These are phyloP conservation scores for Aspergillus luchuensis DNA, from an alignment of 2,329 filamentous ascomycete species.

Conservation along the genomic window DNA sequence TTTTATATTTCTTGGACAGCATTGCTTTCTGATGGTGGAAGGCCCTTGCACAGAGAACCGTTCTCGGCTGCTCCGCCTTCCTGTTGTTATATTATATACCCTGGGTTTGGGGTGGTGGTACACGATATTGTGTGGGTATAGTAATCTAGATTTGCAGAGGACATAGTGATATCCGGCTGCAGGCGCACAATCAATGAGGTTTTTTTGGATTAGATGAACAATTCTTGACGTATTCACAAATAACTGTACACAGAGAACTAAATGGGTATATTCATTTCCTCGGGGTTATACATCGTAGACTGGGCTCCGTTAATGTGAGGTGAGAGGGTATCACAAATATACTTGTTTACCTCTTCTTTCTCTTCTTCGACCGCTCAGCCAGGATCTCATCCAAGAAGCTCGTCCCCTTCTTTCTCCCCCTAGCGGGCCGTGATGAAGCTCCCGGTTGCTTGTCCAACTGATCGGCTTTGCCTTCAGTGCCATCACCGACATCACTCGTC, in stretches of 20 bases:
- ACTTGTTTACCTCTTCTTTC: slow-evolving; percentile 44
- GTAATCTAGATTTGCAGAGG: slow-evolving; percentile 7
- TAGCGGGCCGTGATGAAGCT: slow-evolving; percentile 19
- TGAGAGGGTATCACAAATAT: too few species aligned
- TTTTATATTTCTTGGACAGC: neutral
- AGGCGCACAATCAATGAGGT: neutral
- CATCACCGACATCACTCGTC: slow-evolving; percentile 8
- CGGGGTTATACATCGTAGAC: slow-evolving; percentile 6
- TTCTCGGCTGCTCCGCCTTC: neutral
- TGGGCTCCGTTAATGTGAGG: neutral
- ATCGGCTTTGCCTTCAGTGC: slow-evolving; percentile 6
- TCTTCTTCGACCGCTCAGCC: slow-evolving; percentile 52
- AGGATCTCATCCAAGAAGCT: slow-evolving; percentile 60
- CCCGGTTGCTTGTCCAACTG: slow-evolving; percentile 11
- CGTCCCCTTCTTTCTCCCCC: slow-evolving; percentile 42
- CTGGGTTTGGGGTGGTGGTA: slow-evolving; percentile 6
- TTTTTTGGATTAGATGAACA: neutral
- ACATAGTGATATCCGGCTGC: slow-evolving; percentile 1
- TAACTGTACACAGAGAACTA: neutral
- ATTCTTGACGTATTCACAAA: neutral
- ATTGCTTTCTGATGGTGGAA: neutral
- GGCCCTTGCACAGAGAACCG: slow-evolving; percentile 3
- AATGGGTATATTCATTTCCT: slow-evolving; percentile 8
- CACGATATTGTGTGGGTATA: slow-evolving; percentile 8
- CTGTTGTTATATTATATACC: slow-evolving; percentile 13